Evolutionary conservation across 1,284 basidiomycete genomes (phyloP), one percentile per base, ranked within the genome.

Genomic region (Paramarasmius palmivorus): DNA sequence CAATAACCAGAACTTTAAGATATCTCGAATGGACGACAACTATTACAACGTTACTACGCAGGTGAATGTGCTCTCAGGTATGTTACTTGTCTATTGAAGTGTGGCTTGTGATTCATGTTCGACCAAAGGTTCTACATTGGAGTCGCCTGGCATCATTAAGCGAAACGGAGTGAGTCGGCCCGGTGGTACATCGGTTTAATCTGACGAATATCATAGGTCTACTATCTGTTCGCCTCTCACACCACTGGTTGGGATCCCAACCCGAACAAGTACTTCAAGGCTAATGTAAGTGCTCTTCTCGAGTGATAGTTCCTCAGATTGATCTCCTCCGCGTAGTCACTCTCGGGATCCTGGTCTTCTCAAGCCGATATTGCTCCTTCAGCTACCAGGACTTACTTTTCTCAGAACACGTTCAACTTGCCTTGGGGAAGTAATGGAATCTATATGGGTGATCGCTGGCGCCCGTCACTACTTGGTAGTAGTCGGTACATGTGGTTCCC

Each of bases 1-100:
- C 67, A 83, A 83, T 65, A 86, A 86, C 64, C 81, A 83, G 66
- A 80, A 85, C 64, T 84, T 85, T 73, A 86, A 86, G 73, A 83
- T 86, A 23, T 74, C 83, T 9, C 68, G 68, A 50, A 64, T 86
- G 53, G 79, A 82, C 58, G 59, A 74, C 3, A 75, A 84, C 61
- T 86, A 84, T 59, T 81, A 83, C 62, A 82, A 79, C 55, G 78
- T 85, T 19, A 72, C 74, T 1, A 67, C 75, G 5, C 72, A 79
- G 55, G 76, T 75, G 10, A 76, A 74, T 50, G 74, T 76, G 15
- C 61, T 83, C 48, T 64, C 69, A 51, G 77, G 81, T 81, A 49
- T 12, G 71, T 63, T 20, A 17, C 41, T 29, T n/a, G 20, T 36
- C 47, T 14, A 6, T 25, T 48, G 38, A 2, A 36, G 15, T 15